These are phyloP conservation scores for Sclerotinia minor DNA, from an alignment of 2,329 filamentous ascomycete genomes.

Conservation along the genomic window DNA sequence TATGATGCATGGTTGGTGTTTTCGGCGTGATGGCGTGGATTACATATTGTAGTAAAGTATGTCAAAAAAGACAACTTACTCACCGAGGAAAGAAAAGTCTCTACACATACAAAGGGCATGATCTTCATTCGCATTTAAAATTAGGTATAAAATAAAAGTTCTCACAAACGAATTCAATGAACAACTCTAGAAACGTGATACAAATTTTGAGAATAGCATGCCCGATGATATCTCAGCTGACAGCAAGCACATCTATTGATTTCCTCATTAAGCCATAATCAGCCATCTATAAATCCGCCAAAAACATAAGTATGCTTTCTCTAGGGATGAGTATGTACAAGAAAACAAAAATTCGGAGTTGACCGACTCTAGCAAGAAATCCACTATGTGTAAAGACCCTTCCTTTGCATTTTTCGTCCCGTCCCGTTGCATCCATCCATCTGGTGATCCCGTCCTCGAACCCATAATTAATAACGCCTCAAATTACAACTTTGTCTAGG, in stretches of 20 bases:
- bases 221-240: neutral
- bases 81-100: neutral
- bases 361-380: neutral
- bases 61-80: neutral
- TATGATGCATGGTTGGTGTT: conserved; percentile 12
- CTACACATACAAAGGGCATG: neutral
- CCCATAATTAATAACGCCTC: conserved; percentile 17
- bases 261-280: neutral
- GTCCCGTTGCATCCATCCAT: neutral
- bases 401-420: neutral
- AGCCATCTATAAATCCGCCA: neutral
- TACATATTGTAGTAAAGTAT: neutral
- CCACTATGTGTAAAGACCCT: neutral
- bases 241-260: neutral
- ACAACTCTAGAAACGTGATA: neutral
- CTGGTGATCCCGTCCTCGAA: neutral
- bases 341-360: too few relatives aligned
- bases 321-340: conserved; percentile 9
- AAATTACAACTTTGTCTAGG: neutral
- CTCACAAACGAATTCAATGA: neutral
- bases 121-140: neutral
- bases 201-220: neutral
- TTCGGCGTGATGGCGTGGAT: conserved; percentile 1
- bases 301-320: neutral
- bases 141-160: too few relatives aligned